phyloP scores from a whole-genome alignment of 139 green algal genomes.

The Micractinium sp. region DNA sequence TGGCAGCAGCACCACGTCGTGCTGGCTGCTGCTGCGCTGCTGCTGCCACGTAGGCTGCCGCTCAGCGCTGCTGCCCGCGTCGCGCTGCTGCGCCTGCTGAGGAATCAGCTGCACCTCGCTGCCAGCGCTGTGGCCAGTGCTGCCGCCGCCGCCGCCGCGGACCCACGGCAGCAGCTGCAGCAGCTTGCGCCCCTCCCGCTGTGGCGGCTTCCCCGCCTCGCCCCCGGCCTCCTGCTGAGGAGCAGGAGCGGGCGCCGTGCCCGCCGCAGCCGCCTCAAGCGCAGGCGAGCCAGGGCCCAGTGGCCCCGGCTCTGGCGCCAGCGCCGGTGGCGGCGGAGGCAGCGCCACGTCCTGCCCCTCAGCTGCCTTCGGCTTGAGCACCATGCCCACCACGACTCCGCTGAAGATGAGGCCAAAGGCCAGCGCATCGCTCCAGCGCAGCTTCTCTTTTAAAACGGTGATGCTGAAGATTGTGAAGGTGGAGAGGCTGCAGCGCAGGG shows the following conservation, averaged over 20 bases:
- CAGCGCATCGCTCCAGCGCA: constrained; percentile 14
- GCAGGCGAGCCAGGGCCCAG: too few species aligned
- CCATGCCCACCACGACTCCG: background rate
- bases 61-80: background rate
- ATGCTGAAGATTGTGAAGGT: constrained; percentile 24
- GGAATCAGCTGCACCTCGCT: background rate
- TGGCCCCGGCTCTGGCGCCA: background rate
- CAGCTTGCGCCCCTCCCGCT: constrained; percentile 7
- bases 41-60: background rate
- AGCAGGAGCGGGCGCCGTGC: background rate
- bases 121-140: background rate
- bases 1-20: too few species aligned
- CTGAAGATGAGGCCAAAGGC: constrained; percentile 20
- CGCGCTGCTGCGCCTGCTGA: background rate
- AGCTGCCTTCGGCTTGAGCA: background rate
- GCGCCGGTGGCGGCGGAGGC: background rate
- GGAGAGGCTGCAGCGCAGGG: constrained; percentile 7
- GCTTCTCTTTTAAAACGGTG: constrained; percentile 26
- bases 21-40: background rate
- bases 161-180: background rate
- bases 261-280: background rate
- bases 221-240: too few species aligned
- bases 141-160: background rate
- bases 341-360: background rate
- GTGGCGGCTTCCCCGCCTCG: background rate